Evolutionary conservation across 352 stramenopile genomes (phyloP), one percentile per base, ranked within the genome.

Genomic region (Phytophthora sp.): DNA sequence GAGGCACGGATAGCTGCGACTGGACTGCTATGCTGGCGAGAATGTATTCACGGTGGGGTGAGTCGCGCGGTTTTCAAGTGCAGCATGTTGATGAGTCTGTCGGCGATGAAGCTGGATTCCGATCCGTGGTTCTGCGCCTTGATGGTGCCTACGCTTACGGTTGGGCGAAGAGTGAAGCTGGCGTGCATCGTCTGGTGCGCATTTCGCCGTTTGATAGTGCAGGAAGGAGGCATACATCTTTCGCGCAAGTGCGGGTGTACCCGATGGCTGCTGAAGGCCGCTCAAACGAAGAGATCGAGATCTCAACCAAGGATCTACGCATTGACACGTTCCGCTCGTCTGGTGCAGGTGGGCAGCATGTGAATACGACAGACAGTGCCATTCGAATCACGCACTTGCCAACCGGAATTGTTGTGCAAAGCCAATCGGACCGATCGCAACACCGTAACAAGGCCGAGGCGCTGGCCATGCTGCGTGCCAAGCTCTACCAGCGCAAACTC

Each of bases 361-460:
- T 99, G 6, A 99, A 99, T 74, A 97, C 97, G 59, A 97, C 98
- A 5, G 95, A 99, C 69, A 98, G 94, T 30, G 96, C 93, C 12
- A 94, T 99, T 30, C 83, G 96, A 28, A 98, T 99, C 67, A 98
- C 92, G 50, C 97, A 99, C 62, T 65, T 98, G 31, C 94, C 96
- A 1, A 97, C 89, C 7, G 96, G 96, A 13, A 91, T 98, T 23
- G 85, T 95, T 13, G 91, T 99, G 7, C 96, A 98, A 61, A 98
- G 88, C 57, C 95, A 96, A 59, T 94, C 97, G 54, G 93, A 99
- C 61, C 79, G 97, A 23, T 98, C 87, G 56, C 97, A 99, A 75
- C 74, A 89, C 44, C 77, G 89, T 32, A 99, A 99, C 75, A 98
- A 97, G 60, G 84, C 93, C 6, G 79, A 97, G 57, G 97, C 96